These are phyloP conservation scores for Chytridium lagenaria DNA, from an alignment of 371 early-diverging fungal species.

Conservation along the genomic window DNA sequence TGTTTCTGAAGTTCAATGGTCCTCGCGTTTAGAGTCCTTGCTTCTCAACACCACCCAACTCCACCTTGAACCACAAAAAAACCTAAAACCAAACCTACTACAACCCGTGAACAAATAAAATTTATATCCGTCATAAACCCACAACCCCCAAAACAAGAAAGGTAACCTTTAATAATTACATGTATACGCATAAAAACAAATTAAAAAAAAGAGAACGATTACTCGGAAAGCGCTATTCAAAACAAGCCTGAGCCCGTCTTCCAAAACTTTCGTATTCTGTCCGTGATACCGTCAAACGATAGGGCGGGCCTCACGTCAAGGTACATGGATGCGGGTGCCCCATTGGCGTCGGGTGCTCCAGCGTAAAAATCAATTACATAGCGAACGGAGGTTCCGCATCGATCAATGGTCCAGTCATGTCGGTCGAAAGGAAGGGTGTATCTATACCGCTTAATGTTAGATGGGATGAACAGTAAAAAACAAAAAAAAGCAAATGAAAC, in stretches of 20 bases:
- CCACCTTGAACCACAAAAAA: too few species aligned
- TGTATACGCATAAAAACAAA: neutral
- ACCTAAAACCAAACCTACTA: too few species aligned
- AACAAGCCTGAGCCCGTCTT: conserved; percentile 36
- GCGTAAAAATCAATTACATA: conserved; percentile 95
- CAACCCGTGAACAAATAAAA: too few species aligned
- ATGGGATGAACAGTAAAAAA: too few species aligned
- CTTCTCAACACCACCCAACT: too few species aligned
- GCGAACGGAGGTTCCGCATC: conserved; percentile 88
- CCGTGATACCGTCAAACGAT: conserved; percentile 23
- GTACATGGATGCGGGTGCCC: conserved; percentile 71
- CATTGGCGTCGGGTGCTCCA: conserved; percentile 2
- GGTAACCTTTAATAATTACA: too few species aligned
- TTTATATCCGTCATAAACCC: too few species aligned
- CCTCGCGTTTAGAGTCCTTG: too few species aligned
- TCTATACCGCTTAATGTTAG: too few species aligned
- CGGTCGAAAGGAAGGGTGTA: conserved; percentile 84
- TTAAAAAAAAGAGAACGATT: neutral
- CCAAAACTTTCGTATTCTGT: conserved; percentile 34
- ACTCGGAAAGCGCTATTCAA: neutral
- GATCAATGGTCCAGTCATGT: conserved; percentile 96
- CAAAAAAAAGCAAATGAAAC: too few species aligned
- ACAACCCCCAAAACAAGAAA: too few species aligned
- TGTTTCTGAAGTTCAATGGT: too few species aligned
- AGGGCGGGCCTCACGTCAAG: conserved; percentile 89